Evolutionary conservation across 495 filamentous ascomycete species (phyloP).

Genomic region (Cairneyella variabilis): DNA sequence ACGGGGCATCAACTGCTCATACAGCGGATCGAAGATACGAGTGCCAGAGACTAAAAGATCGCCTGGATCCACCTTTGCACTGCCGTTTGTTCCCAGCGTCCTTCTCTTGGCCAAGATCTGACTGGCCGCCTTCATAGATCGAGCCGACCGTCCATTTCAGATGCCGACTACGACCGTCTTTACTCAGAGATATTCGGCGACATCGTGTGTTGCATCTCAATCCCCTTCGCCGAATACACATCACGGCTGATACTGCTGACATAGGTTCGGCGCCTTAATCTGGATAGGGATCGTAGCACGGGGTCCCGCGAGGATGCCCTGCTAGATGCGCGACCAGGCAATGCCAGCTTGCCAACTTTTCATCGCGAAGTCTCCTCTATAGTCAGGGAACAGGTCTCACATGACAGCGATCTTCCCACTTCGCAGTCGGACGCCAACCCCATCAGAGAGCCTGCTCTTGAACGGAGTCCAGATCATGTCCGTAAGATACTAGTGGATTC

Average conservation of each 20-base stretch:
- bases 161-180: slow-evolving; percentile 15
- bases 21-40: slow-evolving; percentile 3
- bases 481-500: slow-evolving; percentile 14
- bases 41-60: slow-evolving; percentile 4
- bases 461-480: slow-evolving; percentile 11
- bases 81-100: slow-evolving; percentile 8
- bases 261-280: slow-evolving; percentile 12
- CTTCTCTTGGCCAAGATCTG: not conserved
- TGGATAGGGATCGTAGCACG: not conserved
- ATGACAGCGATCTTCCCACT: not conserved
- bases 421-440: not conserved
- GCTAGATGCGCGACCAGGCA: slow-evolving; percentile 1
- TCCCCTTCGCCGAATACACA: not conserved
- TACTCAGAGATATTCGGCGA: slow-evolving; percentile 14
- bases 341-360: slow-evolving; percentile 10
- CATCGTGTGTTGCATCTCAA: slow-evolving; percentile 3
- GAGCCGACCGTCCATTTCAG: slow-evolving; percentile 10
- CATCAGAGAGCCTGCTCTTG: slow-evolving; percentile 6
- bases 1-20: slow-evolving; percentile 7
- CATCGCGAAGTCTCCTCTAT: slow-evolving; percentile 14
- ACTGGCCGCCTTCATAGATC: not conserved
- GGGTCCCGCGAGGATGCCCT: not conserved
- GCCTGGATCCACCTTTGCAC: slow-evolving; percentile 2
- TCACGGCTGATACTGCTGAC: not conserved
- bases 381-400: slow-evolving; percentile 6